Percentiles rank a stretch among this genome's conserved stretches.
phyloP scores from a whole-genome alignment of 345 rosid species.

The Alliaria petiolata region DNA sequence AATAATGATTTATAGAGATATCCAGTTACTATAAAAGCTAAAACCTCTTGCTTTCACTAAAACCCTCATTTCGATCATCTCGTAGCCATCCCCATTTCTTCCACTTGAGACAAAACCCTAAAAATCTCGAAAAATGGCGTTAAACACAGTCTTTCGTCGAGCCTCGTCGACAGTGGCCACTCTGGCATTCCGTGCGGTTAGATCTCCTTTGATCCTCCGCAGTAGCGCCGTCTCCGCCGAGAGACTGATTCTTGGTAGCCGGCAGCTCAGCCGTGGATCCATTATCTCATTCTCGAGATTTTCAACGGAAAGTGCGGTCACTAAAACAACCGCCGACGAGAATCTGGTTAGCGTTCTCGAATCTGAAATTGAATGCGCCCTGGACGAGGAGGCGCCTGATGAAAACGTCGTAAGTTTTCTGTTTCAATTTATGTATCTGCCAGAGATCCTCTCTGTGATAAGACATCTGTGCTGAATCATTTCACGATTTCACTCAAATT shows the following conservation, averaged over 20 bases:
- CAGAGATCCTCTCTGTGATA: neutral
- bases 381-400: conserved; percentile 28
- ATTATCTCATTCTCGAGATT: conserved; percentile 19
- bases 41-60: conserved; percentile 3
- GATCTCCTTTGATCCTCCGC: conserved; percentile 34
- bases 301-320: conserved; percentile 24
- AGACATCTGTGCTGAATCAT: neutral
- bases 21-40: neutral
- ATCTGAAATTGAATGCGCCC: conserved; percentile 52
- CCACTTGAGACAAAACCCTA: conserved; percentile 12
- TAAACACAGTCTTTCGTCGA: conserved; percentile 40
- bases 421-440: neutral
- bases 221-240: conserved; percentile 7
- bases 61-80: conserved; percentile 20
- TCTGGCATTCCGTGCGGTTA: conserved; percentile 37
- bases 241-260: conserved; percentile 17
- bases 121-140: conserved; percentile 26
- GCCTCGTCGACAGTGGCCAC: conserved; percentile 38
- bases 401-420: conserved; percentile 12
- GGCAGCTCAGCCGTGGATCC: conserved; percentile 17
- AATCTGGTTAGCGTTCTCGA: conserved; percentile 41
- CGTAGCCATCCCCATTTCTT: neutral
- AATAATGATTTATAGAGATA: no score
- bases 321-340: conserved; percentile 37
- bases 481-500: neutral